Base-by-base conservation (phyloP, 257 asterid species). In the Ophiorrhiza pumila region DNA sequence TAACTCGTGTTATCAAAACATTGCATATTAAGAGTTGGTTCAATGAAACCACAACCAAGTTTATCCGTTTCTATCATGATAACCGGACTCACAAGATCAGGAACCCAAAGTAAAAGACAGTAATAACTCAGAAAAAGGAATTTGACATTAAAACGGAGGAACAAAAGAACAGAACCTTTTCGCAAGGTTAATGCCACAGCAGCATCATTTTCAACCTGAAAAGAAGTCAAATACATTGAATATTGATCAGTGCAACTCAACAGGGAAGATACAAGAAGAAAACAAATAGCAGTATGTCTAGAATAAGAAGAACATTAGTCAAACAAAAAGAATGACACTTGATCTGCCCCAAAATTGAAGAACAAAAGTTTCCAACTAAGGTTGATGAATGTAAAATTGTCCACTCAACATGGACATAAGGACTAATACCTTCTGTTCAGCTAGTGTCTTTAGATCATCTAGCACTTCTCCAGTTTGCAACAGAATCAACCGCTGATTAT, bases 131-230 rank as follows among this genome's bases (percentile, higher is more conserved):
- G 50, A 52, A 65, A 66, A 23, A 22, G 25, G 46, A 47, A 59
- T 12, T 32, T 45, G 32, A 35, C 12, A 65, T 47, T 57, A 27
- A 59, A 72, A 57, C 60, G n/a, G 12, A 47, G 63, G 41, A 50
- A 52, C 43, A 69, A 41, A 72, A 46, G 29, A 60, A 32, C 37
- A 68, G 71, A 79, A 92, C 98, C 98, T 94, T 94, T 91, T 88
- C 97, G 83, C 85, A 94, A 79, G 77, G 95, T 88, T 77, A 94
- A 83, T 58, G 96, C 97, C 80, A 94, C 85, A 65, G 87, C 86
- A 61, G 93, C 88, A 49, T 91, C 98, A 76, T 91, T 94, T 81
- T 91, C 97, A 52, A 94, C 96, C 98, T 94, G 89, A 66, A 81
- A 80, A 41, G 59, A 29, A 32, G 72, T 14, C 9, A 9, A 46